Conservation (phyloP, 768 basidiomycete species). For the Lepiota venenata region DNA sequence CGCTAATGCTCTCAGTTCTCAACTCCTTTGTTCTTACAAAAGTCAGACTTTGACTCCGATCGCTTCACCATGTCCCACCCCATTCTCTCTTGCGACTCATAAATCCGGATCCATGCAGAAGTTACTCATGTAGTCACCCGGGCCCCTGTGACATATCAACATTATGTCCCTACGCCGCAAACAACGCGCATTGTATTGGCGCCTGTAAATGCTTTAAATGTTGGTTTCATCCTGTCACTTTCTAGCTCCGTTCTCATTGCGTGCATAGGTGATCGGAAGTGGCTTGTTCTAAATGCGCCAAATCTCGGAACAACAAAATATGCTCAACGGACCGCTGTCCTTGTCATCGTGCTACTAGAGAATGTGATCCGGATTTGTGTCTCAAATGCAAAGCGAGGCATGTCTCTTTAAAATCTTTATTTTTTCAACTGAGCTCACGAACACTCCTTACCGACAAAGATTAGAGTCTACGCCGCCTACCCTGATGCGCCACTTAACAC, state of each 20-base stretch:
- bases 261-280: constrained; percentile 34
- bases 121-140: constrained; percentile 39
- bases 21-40: background rate
- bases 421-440: background rate
- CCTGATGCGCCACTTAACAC: background rate
- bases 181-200: constrained; percentile 39
- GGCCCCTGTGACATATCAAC: constrained; percentile 40
- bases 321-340: constrained; percentile 27
- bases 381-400: constrained; percentile 39
- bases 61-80: constrained; percentile 2
- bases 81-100: background rate
- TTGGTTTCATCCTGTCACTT: constrained; percentile 23
- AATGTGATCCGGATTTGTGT: constrained; percentile 56
- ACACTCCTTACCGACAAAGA: constrained; percentile 9
- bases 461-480: background rate
- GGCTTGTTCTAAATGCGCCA: constrained; percentile 31
- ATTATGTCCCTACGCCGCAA: constrained; percentile 37
- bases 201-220: constrained; percentile 48
- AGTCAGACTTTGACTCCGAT: constrained; percentile 4
- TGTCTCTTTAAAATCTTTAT: background rate
- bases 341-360: constrained; percentile 32
- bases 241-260: constrained; percentile 4
- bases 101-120: constrained; percentile 18
- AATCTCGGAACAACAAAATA: constrained; percentile 11
- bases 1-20: background rate